Evolutionary conservation across 2,329 filamentous ascomycete species (phyloP).

Genomic region (Fusarium brevicatenulatum): DNA sequence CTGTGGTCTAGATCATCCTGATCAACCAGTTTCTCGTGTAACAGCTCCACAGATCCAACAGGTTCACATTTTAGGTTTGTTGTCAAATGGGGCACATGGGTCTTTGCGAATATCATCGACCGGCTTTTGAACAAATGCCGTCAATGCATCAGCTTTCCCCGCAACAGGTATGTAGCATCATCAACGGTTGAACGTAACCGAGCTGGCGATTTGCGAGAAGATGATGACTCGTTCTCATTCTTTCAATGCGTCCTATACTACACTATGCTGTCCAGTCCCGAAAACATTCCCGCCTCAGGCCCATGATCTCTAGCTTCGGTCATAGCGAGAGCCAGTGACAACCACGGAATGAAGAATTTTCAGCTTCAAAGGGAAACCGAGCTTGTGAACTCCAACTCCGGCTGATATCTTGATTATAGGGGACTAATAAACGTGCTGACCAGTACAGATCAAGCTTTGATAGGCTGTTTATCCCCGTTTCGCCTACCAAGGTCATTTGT

Average conservation of each 20-base stretch:
- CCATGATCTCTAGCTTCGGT: conserved; percentile 19
- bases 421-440: background rate
- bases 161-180: conserved; percentile 10
- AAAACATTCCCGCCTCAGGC: conserved; percentile 3
- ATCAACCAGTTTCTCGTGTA: background rate
- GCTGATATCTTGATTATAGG: conserved; percentile 9
- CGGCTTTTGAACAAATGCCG: background rate
- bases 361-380: conserved; percentile 33
- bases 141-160: conserved; percentile 18
- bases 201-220: background rate
- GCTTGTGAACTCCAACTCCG: conserved; percentile 20
- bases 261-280: background rate
- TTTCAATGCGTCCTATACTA: background rate
- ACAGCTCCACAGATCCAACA: conserved; percentile 2
- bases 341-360: background rate
- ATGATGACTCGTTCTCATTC: conserved; percentile 18
- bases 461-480: conserved; percentile 17
- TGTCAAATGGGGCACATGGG: background rate
- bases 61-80: conserved; percentile 1
- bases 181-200: conserved; percentile 3
- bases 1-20: background rate
- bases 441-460: background rate
- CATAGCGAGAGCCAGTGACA: conserved; percentile 24
- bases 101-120: conserved; percentile 6
- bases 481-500: background rate